Evolutionary conservation across 2,329 filamentous ascomycete species (phyloP).

Genomic region (Pseudovirgaria hyperparasitica): DNA sequence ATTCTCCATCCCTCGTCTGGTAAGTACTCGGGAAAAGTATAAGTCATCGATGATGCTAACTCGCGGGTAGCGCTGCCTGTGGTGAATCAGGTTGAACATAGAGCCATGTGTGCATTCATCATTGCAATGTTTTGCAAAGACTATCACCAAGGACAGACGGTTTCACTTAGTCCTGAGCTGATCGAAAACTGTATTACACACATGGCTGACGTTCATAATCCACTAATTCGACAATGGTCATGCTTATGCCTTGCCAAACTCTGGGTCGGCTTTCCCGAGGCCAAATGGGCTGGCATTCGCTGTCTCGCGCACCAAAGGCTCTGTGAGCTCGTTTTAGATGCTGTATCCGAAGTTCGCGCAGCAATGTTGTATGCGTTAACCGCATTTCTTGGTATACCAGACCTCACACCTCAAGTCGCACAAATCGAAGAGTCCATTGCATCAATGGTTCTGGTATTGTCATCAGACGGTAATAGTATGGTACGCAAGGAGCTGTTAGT

Average conservation of each 20-base stretch:
- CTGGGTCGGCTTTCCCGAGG: conserved; percentile 81
- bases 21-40: conserved; percentile 4
- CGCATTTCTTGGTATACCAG: conserved; percentile 85
- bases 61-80: conserved; percentile 53
- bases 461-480: conserved; percentile 84
- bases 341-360: conserved; percentile 82
- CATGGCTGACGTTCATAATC: conserved; percentile 74
- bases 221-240: conserved; percentile 85
- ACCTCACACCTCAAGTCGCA: conserved; percentile 80
- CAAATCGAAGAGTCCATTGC: conserved; percentile 86
- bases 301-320: conserved; percentile 75
- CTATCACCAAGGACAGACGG: conserved; percentile 81
- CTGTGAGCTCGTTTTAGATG: conserved; percentile 68
- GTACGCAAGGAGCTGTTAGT: conserved; percentile 88
- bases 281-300: conserved; percentile 90
- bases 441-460: conserved; percentile 79
- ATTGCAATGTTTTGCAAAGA: conserved; percentile 94
- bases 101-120: conserved; percentile 98
- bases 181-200: conserved; percentile 80
- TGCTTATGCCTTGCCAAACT: conserved; percentile 91
- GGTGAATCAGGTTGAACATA: conserved; percentile 82
- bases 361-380: conserved; percentile 90
- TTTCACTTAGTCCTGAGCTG: conserved; percentile 81
- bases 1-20: conserved; percentile 75
- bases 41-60: conserved; percentile 4